Base-by-base conservation (phyloP, 305 asterid species). In the Fraxinus paxiana region DNA sequence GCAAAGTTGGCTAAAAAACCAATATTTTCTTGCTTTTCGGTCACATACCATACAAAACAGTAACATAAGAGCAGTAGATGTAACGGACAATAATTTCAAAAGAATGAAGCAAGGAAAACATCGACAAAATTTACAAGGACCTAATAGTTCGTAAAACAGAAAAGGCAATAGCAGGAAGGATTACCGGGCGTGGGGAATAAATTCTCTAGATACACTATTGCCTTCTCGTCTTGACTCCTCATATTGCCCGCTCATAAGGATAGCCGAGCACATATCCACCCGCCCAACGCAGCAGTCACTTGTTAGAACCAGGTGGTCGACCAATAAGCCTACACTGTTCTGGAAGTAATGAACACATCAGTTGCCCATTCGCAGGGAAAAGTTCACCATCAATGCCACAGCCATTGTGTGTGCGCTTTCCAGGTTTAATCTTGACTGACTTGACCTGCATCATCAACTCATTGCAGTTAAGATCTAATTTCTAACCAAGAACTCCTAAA, bases 291-390 rank as follows among this genome's bases (percentile, higher is more conserved):
- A 80, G 77, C 84, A 33, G 84, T 89, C 88, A 87, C 80, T 85
- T 90, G 83, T 78, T 84, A 79, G 86, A 84, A 78, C 83, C 69
- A 0, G 91, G 88, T 7, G 93, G 20, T 65, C 91, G 94, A 1
- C 98, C 98, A 73, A 95, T 90, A 46, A 95, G 98, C 84, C 97
- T 90, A 92, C 98, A 95, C 85, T 95, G 98, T 41, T 95, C 98
- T 10, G 98, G 98, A 81, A 95, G 94, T 76, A 92, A 90, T 74
- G 98, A 91, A 78, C 96, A 93, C 56, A 87, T 83, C 24, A 93
- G 90, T 87, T 91, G 97, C 79, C 94, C 98, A 13, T 90, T 90
- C 18, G 90, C 92, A 0, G 97, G 91, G 85, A 93, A 93, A 77
- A 93, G 91, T 87, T 95, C 98, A 22, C 98, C 98, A 75, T 95